phyloP scores from a whole-genome alignment of 1,139 yeast genomes.

The Scheffersomyces illinoinensis region DNA sequence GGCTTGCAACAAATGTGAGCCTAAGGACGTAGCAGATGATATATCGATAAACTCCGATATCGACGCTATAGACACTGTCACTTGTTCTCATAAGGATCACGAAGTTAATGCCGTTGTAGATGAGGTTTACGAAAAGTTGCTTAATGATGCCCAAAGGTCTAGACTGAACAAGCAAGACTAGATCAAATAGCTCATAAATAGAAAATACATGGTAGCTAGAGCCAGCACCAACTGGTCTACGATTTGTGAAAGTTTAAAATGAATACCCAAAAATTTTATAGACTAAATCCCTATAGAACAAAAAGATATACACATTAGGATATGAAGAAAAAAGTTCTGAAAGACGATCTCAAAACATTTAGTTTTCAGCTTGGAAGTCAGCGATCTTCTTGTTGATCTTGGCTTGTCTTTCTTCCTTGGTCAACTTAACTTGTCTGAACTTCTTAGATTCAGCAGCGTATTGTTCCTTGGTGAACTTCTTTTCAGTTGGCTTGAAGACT shows the following conservation, averaged over 20 bases:
- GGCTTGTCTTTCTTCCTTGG: conserved; percentile 89
- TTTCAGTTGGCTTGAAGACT: conserved; percentile 82
- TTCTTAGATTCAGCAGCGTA: conserved; percentile 96
- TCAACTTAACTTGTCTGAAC: conserved; percentile 84
- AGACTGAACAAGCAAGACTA: conserved; percentile 44
- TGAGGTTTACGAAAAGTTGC: conserved; percentile 68
- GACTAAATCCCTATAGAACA: background rate
- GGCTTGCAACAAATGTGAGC: conserved; percentile 1
- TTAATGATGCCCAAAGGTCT: conserved; percentile 66
- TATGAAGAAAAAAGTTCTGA: background rate
- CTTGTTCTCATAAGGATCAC: conserved; percentile 6
- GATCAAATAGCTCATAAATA: background rate
- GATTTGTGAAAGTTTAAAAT: background rate
- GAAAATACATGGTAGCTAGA: background rate
- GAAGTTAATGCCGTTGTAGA: conserved; percentile 49
- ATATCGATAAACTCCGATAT: conserved; percentile 31
- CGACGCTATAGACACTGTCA: conserved; percentile 10
- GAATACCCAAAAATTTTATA: background rate
- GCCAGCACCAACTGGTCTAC: background rate
- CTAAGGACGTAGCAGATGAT: conserved; percentile 25
- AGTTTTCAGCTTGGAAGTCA: conserved; percentile 65
- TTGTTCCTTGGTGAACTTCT: conserved; percentile 96
- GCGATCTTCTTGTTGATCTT: conserved; percentile 91
- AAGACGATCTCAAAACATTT: conserved; percentile 18
- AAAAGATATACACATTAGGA: background rate